Base-by-base conservation (phyloP, 768 basidiomycete species). In the Lyophyllum semitale region DNA sequence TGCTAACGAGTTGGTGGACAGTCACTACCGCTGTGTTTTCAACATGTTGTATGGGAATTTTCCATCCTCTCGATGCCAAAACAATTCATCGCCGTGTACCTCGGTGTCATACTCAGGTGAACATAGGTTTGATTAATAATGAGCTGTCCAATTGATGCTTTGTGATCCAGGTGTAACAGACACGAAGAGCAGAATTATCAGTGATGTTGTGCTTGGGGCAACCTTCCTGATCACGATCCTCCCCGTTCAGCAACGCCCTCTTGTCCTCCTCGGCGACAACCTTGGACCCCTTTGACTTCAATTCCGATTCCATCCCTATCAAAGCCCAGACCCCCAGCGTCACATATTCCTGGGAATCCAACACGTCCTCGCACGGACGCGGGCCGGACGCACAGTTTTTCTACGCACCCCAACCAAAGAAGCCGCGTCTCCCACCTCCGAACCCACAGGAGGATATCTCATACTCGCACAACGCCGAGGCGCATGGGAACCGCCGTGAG, bases 31-130 rank as follows among this genome's bases (percentile, higher is more conserved):
- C 89, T 32, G 81, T 95, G 4, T 94, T 95, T 66, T 83, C 93
- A 2, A 87, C 93, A 3, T 95, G 92, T 66, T 95, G 95, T 30
- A 93, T 96, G 88, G 75, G 77, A 55, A 87, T 95, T 59, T 73
- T 85, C 93, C 3, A 71, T 94, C 61, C 73, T 95, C n/a, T 91
- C 91, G n/a, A 71, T 93, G 65, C 94, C 94, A 6, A 95, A 95
- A 66, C 94, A 96, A 68, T 88, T 97, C 62, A 82, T 93, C 60
- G 91, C 89, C 9, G 95, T 97, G 12, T 97, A 97, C 65, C 80
- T 95, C 13, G 94, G 94, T 33, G 92, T 91, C 27, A 76, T 90
- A 26, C 68, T 92, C 18, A 82, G 88, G 58, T 72, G n/a, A n/a
- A 81, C 38, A 0, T 13, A 3, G 46, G 12, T 26, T 20, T 15